phyloP scores from a whole-genome alignment of 768 basidiomycete species.

The Tephrocybe sp. region DNA sequence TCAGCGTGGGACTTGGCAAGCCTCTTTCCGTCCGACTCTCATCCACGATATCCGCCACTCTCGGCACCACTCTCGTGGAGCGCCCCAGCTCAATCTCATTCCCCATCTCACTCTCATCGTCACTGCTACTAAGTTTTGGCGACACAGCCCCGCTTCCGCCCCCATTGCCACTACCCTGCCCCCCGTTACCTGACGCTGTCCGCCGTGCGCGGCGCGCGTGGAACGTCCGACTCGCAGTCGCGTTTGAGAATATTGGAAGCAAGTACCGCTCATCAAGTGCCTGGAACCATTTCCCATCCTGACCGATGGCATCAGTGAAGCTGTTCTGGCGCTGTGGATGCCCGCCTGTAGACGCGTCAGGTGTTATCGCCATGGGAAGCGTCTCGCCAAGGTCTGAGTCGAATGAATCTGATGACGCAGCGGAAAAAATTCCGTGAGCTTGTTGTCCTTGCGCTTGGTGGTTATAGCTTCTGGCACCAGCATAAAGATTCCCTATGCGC shows the following conservation, averaged over 20 bases:
- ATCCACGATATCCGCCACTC: slow-evolving; percentile 29
- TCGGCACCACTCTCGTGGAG: slow-evolving; percentile 11
- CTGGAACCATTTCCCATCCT: slow-evolving; percentile 96
- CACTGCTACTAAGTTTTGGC: background rate
- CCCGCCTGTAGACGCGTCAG: slow-evolving; percentile 23
- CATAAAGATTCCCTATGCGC: slow-evolving; percentile 57
- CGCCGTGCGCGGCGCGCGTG: slow-evolving; percentile 72
- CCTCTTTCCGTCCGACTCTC: slow-evolving; percentile 63
- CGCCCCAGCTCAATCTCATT: slow-evolving; percentile 43
- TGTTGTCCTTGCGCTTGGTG: slow-evolving; percentile 44
- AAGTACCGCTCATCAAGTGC: slow-evolving; percentile 92
- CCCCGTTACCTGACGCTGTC: slow-evolving; percentile 30
- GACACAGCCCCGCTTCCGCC: background rate
- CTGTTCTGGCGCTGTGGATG: slow-evolving; percentile 23
- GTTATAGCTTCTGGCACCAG: slow-evolving; percentile 48
- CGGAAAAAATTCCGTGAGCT: slow-evolving; percentile 48
- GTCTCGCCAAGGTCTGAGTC: slow-evolving; percentile 78
- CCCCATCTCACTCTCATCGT: slow-evolving; percentile 21
- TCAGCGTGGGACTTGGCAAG: slow-evolving; percentile 59
- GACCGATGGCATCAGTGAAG: slow-evolving; percentile 31
- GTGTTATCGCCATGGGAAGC: slow-evolving; percentile 66
- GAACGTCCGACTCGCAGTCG: slow-evolving; percentile 84
- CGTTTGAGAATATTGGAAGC: slow-evolving; percentile 89
- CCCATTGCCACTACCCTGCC: slow-evolving; percentile 32
- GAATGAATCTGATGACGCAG: slow-evolving; percentile 71